Conservation (phyloP, 2,329 filamentous ascomycete species). For the Colletotrichum horii region DNA sequence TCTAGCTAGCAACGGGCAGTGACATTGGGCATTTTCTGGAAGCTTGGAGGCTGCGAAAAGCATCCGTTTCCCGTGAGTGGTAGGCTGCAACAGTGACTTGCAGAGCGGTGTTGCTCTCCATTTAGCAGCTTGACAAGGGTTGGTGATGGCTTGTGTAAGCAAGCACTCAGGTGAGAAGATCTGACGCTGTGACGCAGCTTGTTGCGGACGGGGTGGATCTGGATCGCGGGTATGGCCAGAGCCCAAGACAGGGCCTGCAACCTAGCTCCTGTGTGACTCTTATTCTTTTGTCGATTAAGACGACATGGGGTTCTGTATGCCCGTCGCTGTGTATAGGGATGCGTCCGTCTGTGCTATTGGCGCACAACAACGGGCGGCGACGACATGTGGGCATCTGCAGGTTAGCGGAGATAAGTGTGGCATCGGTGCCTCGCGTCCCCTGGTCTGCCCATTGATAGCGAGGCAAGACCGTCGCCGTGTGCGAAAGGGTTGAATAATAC, state of each 20-base stretch:
- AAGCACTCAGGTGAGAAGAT: background rate
- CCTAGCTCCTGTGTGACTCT: conserved; percentile 12
- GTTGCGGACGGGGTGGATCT: conserved; percentile 2
- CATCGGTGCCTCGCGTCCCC: conserved; percentile 13
- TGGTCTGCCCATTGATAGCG: conserved; percentile 8
- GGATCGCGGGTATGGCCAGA: conserved; percentile 16
- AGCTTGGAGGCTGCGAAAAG: background rate
- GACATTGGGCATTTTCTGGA: background rate
- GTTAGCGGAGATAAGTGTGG: conserved; percentile 17
- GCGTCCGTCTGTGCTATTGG: conserved; percentile 8
- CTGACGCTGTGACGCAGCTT: background rate
- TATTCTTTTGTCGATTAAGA: background rate
- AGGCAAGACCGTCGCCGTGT: conserved; percentile 7
- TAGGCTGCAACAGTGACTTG: background rate
- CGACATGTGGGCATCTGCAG: conserved; percentile 17
- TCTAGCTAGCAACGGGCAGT: background rate
- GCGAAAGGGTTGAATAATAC: background rate
- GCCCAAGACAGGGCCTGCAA: background rate
- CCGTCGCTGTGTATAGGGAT: background rate
- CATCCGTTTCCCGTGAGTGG: background rate
- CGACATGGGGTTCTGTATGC: background rate
- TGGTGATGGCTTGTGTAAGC: background rate
- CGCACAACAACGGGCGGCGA: conserved; percentile 14
- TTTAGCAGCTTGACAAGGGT: background rate
- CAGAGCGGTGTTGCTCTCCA: background rate